A percentile compares a stretch with the other conserved stretches of the same genome.
Evolutionary conservation across 2,329 filamentous ascomycete species (phyloP).

Genomic region (Rhexocercosporidium sp.): DNA sequence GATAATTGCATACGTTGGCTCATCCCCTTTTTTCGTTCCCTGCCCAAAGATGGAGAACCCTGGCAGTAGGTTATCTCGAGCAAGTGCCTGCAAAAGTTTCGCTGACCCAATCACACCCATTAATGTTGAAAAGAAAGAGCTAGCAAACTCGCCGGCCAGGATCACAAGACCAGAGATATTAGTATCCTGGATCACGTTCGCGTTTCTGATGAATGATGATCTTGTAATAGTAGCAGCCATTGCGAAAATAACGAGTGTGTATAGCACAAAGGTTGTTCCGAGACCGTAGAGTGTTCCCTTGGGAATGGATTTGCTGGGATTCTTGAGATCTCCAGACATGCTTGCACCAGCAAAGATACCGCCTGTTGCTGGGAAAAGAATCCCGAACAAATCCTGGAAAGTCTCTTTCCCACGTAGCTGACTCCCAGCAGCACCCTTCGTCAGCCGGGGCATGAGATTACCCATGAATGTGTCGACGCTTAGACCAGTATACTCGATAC

Average conservation of each 20-base stretch:
- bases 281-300: slow-evolving; percentile 83
- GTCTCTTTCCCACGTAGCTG: slow-evolving; percentile 68
- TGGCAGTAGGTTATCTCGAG: slow-evolving; percentile 78
- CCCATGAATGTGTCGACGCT: slow-evolving; percentile 70
- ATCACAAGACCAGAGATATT: slow-evolving; percentile 77
- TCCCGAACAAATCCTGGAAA: slow-evolving; percentile 84
- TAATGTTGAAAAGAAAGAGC: slow-evolving; percentile 81
- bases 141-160: slow-evolving; percentile 81
- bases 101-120: slow-evolving; percentile 89
- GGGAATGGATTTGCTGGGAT: slow-evolving; percentile 84
- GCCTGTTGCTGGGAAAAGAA: slow-evolving; percentile 74
- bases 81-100: slow-evolving; percentile 83
- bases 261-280: slow-evolving; percentile 75
- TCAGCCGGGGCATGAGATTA: slow-evolving; percentile 75
- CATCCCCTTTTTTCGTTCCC: slow-evolving; percentile 73
- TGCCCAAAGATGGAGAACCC: slow-evolving; percentile 76
- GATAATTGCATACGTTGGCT: slow-evolving; percentile 77
- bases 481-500: slow-evolving; percentile 80
- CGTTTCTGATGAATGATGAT: slow-evolving; percentile 67
- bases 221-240: slow-evolving; percentile 79
- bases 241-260: slow-evolving; percentile 76
- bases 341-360: slow-evolving; percentile 75
- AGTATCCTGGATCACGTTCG: slow-evolving; percentile 82
- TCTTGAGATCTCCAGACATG: slow-evolving; percentile 86
- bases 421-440: slow-evolving; percentile 64